Evolutionary conservation across 2,329 filamentous ascomycete species (phyloP), one percentile per base, ranked within the genome.

Genomic region (Stagonosporopsis chrysanthemi): DNA sequence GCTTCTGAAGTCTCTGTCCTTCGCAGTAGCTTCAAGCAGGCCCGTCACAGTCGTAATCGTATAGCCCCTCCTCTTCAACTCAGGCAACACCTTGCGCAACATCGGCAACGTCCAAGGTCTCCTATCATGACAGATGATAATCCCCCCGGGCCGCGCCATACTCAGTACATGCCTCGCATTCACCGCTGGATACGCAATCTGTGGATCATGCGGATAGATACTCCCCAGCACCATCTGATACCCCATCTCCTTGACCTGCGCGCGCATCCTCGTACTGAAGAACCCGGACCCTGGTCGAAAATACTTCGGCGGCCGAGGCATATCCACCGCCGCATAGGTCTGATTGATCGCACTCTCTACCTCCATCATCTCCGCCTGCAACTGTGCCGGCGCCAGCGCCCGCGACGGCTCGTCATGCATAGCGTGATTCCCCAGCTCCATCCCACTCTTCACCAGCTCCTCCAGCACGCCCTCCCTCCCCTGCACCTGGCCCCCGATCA

Each of bases 171-270:
- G 92, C 63, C 80, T 82, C 7, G 90, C 88, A 76, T 97, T 97
- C 49, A 92, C 65, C 62, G 80, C 79, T 64, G 86, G 83, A 68
- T 84, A 88, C 9, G 81, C 81, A 56, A 97, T 88, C 81, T 96
- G 92, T n/a, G 92, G 88, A 78, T 97, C 92, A 78, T 96, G 92
- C 5, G 92, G 92, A 77, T 96, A 97, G 38, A 97, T 88, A 74
- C 87, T 88, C 2, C 92, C 92, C 36, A 97, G 79, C n/a, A 92
- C 88, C 48, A 95, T 81, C 46, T 83, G 81, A 75, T 91, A 93
- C 4, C 87, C 88, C 59, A 92, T 72, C 48, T 77, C 80, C 31
- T 78, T 77, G 7, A 91, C 77, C 33, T 89, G 72, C 31, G 70
- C 70, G 15, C 90, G 81, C 87, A 96, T 93, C 17, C 84, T 75